phyloP scores from a whole-genome alignment of 805 yeast species.

The Nakazawaea peltata region DNA sequence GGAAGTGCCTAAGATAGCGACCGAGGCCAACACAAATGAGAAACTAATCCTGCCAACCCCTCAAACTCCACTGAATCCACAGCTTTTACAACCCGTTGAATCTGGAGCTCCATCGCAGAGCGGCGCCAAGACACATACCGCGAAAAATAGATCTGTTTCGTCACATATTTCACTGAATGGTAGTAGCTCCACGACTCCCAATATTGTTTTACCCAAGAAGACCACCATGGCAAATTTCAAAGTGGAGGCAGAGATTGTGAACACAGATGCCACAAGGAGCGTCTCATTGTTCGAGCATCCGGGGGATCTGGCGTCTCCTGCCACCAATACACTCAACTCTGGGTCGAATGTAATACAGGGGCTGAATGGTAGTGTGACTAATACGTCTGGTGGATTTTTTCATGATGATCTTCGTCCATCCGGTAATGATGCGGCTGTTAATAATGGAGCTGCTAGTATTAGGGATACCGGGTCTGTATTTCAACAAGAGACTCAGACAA shows the following conservation, averaged over 20 bases:
- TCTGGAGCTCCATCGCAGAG: not conserved
- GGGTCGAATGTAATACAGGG: no score
- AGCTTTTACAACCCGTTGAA: no score
- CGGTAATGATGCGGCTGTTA: no score
- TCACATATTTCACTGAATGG: not conserved
- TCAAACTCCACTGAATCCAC: no score
- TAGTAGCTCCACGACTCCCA: not conserved
- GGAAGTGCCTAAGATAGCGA: no score
- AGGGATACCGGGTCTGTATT: no score
- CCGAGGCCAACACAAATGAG: no score
- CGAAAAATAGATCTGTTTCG: not conserved
- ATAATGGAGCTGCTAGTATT: no score
- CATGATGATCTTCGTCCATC: no score
- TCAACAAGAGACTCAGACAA: not conserved
- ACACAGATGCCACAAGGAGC: slow-evolving; percentile 4
- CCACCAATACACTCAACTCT: not conserved
- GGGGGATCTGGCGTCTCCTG: not conserved
- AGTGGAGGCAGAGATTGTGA: slow-evolving; percentile 10
- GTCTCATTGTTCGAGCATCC: slow-evolving; percentile 6
- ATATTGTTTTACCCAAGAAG: not conserved
- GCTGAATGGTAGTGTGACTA: not conserved
- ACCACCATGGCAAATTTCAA: slow-evolving; percentile 4
- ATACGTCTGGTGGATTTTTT: no score
- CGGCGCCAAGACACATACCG: not conserved
- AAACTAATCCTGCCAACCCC: no score